Conservation (phyloP, 2,329 filamentous ascomycete species). For the Pezicula radicicola region DNA sequence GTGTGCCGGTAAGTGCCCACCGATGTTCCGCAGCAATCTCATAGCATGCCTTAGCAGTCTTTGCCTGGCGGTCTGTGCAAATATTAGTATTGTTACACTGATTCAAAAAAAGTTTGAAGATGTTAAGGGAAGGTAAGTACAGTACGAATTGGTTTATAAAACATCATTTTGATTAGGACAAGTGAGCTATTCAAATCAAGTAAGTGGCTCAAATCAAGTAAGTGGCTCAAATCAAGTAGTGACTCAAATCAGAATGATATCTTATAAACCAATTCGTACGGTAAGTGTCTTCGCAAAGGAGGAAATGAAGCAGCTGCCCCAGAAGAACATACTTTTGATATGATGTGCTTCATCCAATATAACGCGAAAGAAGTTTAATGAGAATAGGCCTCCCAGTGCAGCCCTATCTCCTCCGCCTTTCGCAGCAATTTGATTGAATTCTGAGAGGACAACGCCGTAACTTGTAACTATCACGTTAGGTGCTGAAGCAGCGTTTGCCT, state of each 20-base stretch:
- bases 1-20: constrained; percentile 93
- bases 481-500: constrained; percentile 68
- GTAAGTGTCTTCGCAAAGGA: too few species aligned
- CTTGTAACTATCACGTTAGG: constrained; percentile 93
- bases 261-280: too few species aligned
- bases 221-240: too few species aligned
- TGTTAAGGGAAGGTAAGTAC: neutral
- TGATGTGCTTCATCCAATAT: constrained; percentile 94
- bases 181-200: too few species aligned
- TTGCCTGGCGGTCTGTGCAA: constrained; percentile 63
- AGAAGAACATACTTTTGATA: constrained; percentile 61
- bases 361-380: constrained; percentile 88
- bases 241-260: too few species aligned
- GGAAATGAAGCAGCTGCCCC: too few species aligned
- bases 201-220: too few species aligned
- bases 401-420: constrained; percentile 65
- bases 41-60: constrained; percentile 93
- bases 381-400: constrained; percentile 75
- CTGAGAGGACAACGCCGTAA: constrained; percentile 87
- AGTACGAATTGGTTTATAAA: too few species aligned
- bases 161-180: too few species aligned
- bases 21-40: constrained; percentile 81
- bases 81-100: neutral
- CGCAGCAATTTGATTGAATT: constrained; percentile 74
- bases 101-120: neutral